Conservation (phyloP, 1,284 basidiomycete genomes). For the Pyrrhoderma noxium region DNA sequence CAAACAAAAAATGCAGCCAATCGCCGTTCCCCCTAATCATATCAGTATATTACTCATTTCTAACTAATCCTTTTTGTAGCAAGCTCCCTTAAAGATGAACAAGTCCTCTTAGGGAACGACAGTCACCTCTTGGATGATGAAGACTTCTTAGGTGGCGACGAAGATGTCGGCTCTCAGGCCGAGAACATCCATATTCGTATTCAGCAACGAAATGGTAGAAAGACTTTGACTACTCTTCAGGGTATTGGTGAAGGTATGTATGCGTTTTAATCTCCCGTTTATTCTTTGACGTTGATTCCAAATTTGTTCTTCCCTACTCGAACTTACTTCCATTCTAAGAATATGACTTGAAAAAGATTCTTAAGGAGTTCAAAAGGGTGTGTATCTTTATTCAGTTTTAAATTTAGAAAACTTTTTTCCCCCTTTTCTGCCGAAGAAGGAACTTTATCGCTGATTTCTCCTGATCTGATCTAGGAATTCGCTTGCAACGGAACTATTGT, state of each 20-base stretch:
- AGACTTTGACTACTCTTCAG: constrained; percentile 97
- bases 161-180: constrained; percentile 76
- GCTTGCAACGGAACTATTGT: constrained; percentile 99
- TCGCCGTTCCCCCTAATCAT: no score
- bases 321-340: constrained; percentile 44
- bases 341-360: constrained; percentile 96
- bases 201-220: constrained; percentile 98
- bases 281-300: not conserved
- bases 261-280: constrained; percentile 26
- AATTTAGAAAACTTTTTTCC: not conserved
- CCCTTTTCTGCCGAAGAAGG: not conserved
- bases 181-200: constrained; percentile 96
- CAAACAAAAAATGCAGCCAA: no score
- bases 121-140: constrained; percentile 81
- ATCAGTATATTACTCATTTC: no score
- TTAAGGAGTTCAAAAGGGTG: constrained; percentile 99
- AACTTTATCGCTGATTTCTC: not conserved
- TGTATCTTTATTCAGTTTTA: constrained; percentile 5
- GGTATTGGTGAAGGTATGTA: constrained; percentile 81
- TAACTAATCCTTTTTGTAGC: no score
- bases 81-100: no score
- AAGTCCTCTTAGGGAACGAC: no score
- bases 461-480: constrained; percentile 64
- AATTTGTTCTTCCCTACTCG: not conserved
- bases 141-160: constrained; percentile 53